Conservation (phyloP, 352 stramenopile genomes). For the Phytophthora quininea region DNA sequence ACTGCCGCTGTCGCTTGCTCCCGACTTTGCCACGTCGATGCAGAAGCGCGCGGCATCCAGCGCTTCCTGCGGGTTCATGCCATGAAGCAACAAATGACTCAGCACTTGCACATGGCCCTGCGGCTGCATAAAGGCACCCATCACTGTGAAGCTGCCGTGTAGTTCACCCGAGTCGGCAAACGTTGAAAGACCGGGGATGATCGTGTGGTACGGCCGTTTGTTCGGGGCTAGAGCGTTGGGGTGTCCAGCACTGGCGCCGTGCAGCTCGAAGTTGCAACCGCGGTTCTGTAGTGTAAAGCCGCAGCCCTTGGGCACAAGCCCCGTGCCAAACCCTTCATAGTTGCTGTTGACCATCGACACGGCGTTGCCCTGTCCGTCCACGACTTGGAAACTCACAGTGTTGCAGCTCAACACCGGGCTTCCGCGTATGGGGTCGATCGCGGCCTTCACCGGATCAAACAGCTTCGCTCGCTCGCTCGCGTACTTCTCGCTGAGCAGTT, state of each 20-base stretch:
- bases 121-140: constrained; percentile 96
- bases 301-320: constrained; percentile 91
- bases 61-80: constrained; percentile 88
- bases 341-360: constrained; percentile 99
- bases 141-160: constrained; percentile 92
- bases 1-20: constrained; percentile 56
- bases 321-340: constrained; percentile 97
- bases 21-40: constrained; percentile 70
- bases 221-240: constrained; percentile 91
- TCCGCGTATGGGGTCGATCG: constrained; percentile 60
- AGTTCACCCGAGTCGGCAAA: constrained; percentile 86
- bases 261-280: constrained; percentile 93
- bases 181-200: constrained; percentile 96
- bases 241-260: constrained; percentile 67
- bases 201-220: constrained; percentile 98
- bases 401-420: constrained; percentile 78
- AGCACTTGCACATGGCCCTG: constrained; percentile 96
- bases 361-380: constrained; percentile 94
- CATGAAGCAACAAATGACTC: constrained; percentile 86
- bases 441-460: constrained; percentile 48
- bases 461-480: constrained; percentile 56
- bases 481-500: constrained; percentile 85
- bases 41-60: constrained; percentile 95
- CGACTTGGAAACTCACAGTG: constrained; percentile 97
- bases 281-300: constrained; percentile 98